Percentiles rank a stretch among this genome's conserved stretches.
These are phyloP conservation scores for Aristolochia fimbriata DNA, from an alignment of 164 flowering plant species.

Conservation along the genomic window DNA sequence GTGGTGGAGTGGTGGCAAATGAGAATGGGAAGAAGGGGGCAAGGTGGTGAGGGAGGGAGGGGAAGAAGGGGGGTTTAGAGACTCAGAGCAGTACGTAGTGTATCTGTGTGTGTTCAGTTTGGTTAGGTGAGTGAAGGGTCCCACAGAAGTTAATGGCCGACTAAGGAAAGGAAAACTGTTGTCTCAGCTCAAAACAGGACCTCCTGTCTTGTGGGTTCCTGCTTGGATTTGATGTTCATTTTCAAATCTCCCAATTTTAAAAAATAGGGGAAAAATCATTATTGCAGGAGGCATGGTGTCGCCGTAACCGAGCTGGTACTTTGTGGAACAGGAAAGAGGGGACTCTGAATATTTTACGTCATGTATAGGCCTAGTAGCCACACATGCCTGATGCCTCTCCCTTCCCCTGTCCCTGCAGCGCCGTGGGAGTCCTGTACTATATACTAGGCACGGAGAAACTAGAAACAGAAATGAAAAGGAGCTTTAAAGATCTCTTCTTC, in stretches of 20 bases:
- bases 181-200: slow-evolving; percentile 3
- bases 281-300: background rate
- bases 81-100: no score
- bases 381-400: no score
- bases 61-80: background rate
- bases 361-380: no score
- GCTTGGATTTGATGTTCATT: slow-evolving; percentile 2
- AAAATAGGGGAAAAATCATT: background rate
- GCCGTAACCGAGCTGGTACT: no score
- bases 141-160: slow-evolving; percentile 6
- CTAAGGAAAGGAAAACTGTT: slow-evolving; percentile 3
- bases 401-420: no score
- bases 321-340: no score
- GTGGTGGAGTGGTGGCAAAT: background rate
- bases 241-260: background rate
- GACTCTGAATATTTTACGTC: no score
- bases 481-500: no score
- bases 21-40: background rate
- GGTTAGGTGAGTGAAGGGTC: background rate
- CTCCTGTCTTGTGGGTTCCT: slow-evolving; percentile 1
- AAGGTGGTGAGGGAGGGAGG: background rate
- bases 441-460: no score
- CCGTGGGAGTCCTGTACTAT: no score
- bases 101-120: background rate
- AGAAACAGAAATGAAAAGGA: no score